Evolutionary conservation across 495 filamentous ascomycete genomes (phyloP).

Genomic region (Xylaria flabelliformis): DNA sequence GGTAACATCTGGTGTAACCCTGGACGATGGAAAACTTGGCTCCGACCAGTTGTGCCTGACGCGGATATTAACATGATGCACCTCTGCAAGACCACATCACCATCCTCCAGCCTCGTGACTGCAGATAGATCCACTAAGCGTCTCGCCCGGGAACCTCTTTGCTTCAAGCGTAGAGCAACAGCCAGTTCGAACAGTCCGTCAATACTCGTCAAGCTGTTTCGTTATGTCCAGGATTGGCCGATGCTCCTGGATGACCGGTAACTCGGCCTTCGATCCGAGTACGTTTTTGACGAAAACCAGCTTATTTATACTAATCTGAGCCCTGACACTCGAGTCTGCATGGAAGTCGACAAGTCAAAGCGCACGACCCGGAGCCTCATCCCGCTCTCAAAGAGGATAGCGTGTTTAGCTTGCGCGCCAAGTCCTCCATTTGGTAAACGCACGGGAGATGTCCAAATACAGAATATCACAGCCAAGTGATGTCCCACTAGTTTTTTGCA

Average conservation of each 20-base stretch:
- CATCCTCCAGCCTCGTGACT: constrained; percentile 2
- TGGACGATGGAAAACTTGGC: constrained; percentile 8
- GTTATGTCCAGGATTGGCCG: no score
- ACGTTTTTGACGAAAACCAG: neutral
- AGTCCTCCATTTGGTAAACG: constrained; percentile 23
- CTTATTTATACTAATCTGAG: neutral
- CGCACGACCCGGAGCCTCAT: neutral
- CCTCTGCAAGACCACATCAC: constrained; percentile 11
- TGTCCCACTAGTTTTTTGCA: constrained; percentile 12
- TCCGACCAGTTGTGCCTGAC: constrained; percentile 14
- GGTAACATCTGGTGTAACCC: neutral
- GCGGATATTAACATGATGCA: constrained; percentile 8
- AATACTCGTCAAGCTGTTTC: neutral
- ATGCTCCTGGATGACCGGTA: neutral
- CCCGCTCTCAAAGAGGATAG: constrained; percentile 22
- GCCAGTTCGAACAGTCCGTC: neutral
- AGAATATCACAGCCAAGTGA: neutral
- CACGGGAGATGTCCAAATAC: constrained; percentile 11
- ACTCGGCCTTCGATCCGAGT: neutral
- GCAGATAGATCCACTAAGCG: no score
- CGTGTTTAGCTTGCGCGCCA: constrained; percentile 4
- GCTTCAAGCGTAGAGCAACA: neutral
- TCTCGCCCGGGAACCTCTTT: neutral
- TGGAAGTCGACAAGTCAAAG: neutral
- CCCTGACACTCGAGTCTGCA: neutral